Percentiles rank a stretch among this genome's conserved stretches.
phyloP scores from a whole-genome alignment of 768 basidiomycete species.

The Termitomyces sp. region DNA sequence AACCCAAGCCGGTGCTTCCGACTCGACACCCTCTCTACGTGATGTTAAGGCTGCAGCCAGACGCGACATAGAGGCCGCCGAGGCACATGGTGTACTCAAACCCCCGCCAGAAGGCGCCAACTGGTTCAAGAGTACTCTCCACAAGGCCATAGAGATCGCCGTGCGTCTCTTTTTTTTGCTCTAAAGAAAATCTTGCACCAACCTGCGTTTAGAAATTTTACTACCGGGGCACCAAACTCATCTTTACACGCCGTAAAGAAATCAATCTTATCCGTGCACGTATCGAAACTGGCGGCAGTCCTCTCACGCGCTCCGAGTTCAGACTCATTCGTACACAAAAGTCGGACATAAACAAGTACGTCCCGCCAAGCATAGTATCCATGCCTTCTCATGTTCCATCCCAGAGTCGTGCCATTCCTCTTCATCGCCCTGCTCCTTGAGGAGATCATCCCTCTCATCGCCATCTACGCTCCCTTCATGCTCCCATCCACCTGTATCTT shows the following conservation, averaged over 20 bases:
- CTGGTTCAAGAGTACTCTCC: conserved; percentile 44
- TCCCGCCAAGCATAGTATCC: background rate
- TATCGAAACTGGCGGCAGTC: conserved; percentile 51
- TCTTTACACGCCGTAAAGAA: conserved; percentile 56
- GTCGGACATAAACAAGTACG: conserved; percentile 67
- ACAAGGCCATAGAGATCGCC: conserved; percentile 43
- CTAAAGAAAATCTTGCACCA: background rate
- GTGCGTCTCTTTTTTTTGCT: conserved; percentile 20
- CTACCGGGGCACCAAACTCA: conserved; percentile 66
- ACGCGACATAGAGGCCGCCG: conserved; percentile 61
- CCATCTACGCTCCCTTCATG: conserved; percentile 79
- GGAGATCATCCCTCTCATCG: conserved; percentile 78
- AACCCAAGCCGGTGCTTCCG: conserved; percentile 3
- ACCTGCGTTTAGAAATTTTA: conserved; percentile 70
- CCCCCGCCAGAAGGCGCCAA: conserved; percentile 63
- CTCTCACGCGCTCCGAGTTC: conserved; percentile 62
- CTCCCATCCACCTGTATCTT: conserved; percentile 86
- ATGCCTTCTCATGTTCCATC: conserved; percentile 11
- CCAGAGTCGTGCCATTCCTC: conserved; percentile 74
- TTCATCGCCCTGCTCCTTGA: conserved; percentile 71
- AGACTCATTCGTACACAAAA: conserved; percentile 64
- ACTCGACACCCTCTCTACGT: conserved; percentile 18
- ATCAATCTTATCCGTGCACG: conserved; percentile 51
- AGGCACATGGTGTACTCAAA: conserved; percentile 59
- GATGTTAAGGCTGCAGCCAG: conserved; percentile 47